A percentile compares a stretch with the other conserved stretches of the same genome.
These are phyloP conservation scores for Penicillium janthinellum DNA, from an alignment of 2,329 filamentous ascomycete species.

Conservation along the genomic window DNA sequence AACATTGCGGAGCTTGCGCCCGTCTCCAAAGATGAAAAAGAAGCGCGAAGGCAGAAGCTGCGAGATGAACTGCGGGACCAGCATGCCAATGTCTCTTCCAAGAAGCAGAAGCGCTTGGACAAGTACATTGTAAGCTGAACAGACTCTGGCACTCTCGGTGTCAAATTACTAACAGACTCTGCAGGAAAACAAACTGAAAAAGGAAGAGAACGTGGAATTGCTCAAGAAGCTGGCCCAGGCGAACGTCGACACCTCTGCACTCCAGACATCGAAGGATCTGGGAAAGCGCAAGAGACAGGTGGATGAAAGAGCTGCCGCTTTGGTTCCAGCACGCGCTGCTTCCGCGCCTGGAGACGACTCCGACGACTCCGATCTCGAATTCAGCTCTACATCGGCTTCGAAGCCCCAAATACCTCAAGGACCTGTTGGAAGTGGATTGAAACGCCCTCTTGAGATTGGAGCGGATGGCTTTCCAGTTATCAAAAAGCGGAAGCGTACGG, in stretches of 20 bases:
- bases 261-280: conserved; percentile 75
- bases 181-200: conserved; percentile 84
- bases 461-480: conserved; percentile 79
- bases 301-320: conserved; percentile 36
- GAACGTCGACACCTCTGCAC: conserved; percentile 79
- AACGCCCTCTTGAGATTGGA: conserved; percentile 79
- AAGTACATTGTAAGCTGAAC: conserved; percentile 62
- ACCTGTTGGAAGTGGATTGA: conserved; percentile 71
- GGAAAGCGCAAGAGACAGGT: conserved; percentile 71
- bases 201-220: conserved; percentile 85
- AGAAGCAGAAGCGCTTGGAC: conserved; percentile 69
- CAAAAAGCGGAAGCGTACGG: conserved; percentile 74
- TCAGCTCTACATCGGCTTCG: conserved; percentile 32
- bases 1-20: conserved; percentile 48
- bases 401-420: conserved; percentile 52
- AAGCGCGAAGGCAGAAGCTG: conserved; percentile 55
- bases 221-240: conserved; percentile 78
- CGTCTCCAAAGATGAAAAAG: conserved; percentile 54
- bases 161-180: conserved; percentile 18
- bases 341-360: conserved; percentile 36
- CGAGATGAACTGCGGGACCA: conserved; percentile 57
- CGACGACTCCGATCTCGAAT: conserved; percentile 37
- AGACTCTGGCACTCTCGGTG: not conserved
- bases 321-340: conserved; percentile 24
- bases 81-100: conserved; percentile 60